Base-by-base conservation (phyloP, 2,329 filamentous ascomycete genomes). In the Xylariaceae sp. region DNA sequence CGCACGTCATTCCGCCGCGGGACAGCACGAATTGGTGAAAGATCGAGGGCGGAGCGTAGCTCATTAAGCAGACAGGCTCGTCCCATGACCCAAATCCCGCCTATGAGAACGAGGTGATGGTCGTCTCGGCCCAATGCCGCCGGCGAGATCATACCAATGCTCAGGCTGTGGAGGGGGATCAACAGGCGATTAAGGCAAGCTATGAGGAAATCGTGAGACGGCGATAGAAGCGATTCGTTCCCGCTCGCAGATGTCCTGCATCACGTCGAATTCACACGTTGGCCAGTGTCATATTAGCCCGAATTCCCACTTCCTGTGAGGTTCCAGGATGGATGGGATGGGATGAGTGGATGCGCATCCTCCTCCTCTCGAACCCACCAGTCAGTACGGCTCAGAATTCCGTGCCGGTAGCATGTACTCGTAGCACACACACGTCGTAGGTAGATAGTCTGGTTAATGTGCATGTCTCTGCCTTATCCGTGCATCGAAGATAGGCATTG, bases 241-340 rank as follows among this genome's bases (percentile, higher is more conserved):
- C 59, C 61, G 61, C 57, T 58, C 47, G 51, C 49, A 59, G 54
- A 58, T 60, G 62, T 60, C 59, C 57, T 64, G 56, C 64, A 66
- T 65, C 64, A 65, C 64, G 64, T 66, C 66, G 64, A 60, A 62
- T 61, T 63, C 66, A 67, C 65, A 70, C 68, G 68, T 70, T 68
- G 67, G 66, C 67, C 67, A 60, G 63, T 61, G 64, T 65, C 48
- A 68, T 62, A 68, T 62, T 69, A 66, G 52, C 49, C 56, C 61
- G 61, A 51, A 52, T 58, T 55, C 56, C 61, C 58, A 51, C 49
- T 58, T 55, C 59, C 61, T 65, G 63, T 63, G 56, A 53, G 60
- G 57, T 61, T 57, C 11, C 11, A 6, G 13, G 37, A 13, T n/a
- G 9, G 37, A 42, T 9, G 9, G 37, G 37, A 42, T 42, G 37